Conservation (phyloP, 495 filamentous ascomycete genomes). For the Daldinia concentrica region DNA sequence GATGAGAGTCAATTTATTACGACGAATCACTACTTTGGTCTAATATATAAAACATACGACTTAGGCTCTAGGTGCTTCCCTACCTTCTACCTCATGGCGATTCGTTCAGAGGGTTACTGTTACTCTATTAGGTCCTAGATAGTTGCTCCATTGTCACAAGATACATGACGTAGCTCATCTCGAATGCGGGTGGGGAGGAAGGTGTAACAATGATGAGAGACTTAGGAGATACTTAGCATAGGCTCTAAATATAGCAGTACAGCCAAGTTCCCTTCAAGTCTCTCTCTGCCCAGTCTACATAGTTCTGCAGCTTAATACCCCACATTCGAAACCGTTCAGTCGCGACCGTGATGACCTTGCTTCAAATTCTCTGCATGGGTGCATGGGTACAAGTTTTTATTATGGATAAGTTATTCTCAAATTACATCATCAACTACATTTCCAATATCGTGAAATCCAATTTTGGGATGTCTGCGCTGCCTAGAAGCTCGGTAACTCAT, state of each 20-base stretch:
- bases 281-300: not conserved
- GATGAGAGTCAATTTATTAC: constrained; percentile 23
- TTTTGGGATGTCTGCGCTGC: not conserved
- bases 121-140: constrained; percentile 11
- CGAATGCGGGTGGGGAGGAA: constrained; percentile 25
- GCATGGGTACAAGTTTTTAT: not conserved
- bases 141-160: constrained; percentile 34
- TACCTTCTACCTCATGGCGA: constrained; percentile 11
- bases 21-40: constrained; percentile 18
- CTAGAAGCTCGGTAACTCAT: not conserved
- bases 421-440: constrained; percentile 37
- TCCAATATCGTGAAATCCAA: constrained; percentile 29
- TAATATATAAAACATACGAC: constrained; percentile 28
- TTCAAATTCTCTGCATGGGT: constrained; percentile 3
- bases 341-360: constrained; percentile 18
- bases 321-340: constrained; percentile 19
- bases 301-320: constrained; percentile 11
- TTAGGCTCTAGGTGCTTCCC: constrained; percentile 21
- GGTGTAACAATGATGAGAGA: constrained; percentile 17
- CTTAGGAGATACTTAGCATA: constrained; percentile 22
- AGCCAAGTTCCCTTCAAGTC: constrained; percentile 24
- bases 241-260: not conserved
- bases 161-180: constrained; percentile 40
- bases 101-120: constrained; percentile 27
- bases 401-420: constrained; percentile 18